Evolutionary conservation across 352 stramenopile species (phyloP), one percentile per base, ranked within the genome.

Genomic region (Elongisporangium senticosum): DNA sequence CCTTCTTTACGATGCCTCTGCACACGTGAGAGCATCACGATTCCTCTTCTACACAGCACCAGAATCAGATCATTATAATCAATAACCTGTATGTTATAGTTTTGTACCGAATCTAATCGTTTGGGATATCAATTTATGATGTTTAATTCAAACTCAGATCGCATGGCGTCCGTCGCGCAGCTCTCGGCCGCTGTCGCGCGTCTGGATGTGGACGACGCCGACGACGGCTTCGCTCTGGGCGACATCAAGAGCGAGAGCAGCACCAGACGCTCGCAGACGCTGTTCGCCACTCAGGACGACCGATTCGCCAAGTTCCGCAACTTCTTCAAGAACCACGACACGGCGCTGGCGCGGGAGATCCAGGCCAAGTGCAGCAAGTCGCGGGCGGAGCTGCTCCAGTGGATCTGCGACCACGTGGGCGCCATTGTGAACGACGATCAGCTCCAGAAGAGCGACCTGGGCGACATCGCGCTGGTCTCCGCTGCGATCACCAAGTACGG

Each of bases 261-360:
- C 33, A 43, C 33, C 33, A 43, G 33, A 43, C 33, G 33, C 33
- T 6, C 33, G 17, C 33, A 43, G 33, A 17, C 33, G 33, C 33
- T 43, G 33, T 43, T 43, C 33, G 33, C 33, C 2, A 17, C 33
- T 0, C 33, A 43, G 22, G 49, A 48, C 39, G 59, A 54, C 33
- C 68, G 69, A 4, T 79, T 77, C 57, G 70, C 60, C 48, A 75
- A 77, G 61, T 79, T 75, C 60, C 68, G 71, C 28, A 79, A 79
- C 59, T 77, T 69, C 51, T 79, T 79, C 52, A 79, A 79, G 49
- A 79, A 79, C 51, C 69, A 77, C 56, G 68, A 79, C 47, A 77
- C 72, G 65, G 70, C 68, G 19, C 58, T 79, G 2, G 71, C 71
- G 11, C 59, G 68, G 23, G 71, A 73, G 51, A 66, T 79, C n/a